A percentile compares a stretch with the other conserved stretches of the same genome.
These are phyloP conservation scores for Aaosphaeria arxii DNA, from an alignment of 2,329 filamentous ascomycete genomes.

Conservation along the genomic window DNA sequence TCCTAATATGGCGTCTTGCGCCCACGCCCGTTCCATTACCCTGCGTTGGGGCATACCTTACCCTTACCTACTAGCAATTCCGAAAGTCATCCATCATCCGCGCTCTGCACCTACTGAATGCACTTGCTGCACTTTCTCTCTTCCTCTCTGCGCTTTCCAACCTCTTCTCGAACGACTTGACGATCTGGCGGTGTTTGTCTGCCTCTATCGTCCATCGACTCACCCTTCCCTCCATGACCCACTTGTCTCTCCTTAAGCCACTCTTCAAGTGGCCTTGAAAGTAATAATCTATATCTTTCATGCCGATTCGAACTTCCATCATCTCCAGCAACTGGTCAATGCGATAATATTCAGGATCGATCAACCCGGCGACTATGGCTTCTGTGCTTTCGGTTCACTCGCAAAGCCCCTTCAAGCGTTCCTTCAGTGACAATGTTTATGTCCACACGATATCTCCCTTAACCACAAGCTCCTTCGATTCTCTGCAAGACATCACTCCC, in stretches of 20 bases:
- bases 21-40: too few relatives aligned
- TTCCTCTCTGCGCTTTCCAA: too few relatives aligned
- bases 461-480: constrained; percentile 17
- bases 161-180: too few relatives aligned
- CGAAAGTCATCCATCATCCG: too few relatives aligned
- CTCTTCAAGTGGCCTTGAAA: constrained; percentile 23
- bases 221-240: background rate
- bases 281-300: constrained; percentile 35
- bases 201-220: background rate
- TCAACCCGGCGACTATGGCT: constrained; percentile 28
- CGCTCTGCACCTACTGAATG: too few relatives aligned
- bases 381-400: constrained; percentile 39
- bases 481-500: constrained; percentile 24
- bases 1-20: too few relatives aligned
- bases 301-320: constrained; percentile 22
- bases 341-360: constrained; percentile 14
- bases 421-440: constrained; percentile 41
- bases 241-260: constrained; percentile 26
- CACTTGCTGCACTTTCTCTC: too few relatives aligned
- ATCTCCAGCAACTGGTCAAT: constrained; percentile 8
- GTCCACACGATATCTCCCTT: constrained; percentile 32
- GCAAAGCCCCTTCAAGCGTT: constrained; percentile 39
- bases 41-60: too few relatives aligned
- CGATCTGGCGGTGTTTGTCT: too few relatives aligned
- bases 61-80: too few relatives aligned